Percentiles rank a stretch among this genome's conserved stretches.
Conservation (phyloP, 2,329 filamentous ascomycete genomes). For the Ophiosphaerella narmari region DNA sequence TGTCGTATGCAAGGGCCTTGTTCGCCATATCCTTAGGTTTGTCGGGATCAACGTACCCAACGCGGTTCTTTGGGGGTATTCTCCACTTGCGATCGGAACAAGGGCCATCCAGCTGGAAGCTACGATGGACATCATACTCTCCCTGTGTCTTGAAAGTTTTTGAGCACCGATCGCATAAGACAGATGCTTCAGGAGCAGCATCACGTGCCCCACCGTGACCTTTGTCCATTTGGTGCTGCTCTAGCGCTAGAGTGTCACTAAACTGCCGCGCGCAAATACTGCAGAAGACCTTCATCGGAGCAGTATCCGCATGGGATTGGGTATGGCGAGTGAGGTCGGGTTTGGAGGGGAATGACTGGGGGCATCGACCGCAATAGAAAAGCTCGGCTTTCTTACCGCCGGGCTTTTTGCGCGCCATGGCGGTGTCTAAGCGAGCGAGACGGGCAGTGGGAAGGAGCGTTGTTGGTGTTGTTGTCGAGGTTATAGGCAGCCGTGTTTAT, state of each 20-base stretch:
- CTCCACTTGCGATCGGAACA: constrained; percentile 21
- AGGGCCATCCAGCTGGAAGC: constrained; percentile 6
- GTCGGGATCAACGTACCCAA: constrained; percentile 16
- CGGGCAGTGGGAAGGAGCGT: not conserved
- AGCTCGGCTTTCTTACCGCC: not conserved
- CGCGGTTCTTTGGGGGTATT: not conserved
- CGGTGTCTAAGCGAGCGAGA: not conserved
- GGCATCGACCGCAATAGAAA: constrained; percentile 24
- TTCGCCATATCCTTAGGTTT: constrained; percentile 4
- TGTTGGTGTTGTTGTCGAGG: no score
- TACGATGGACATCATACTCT: constrained; percentile 15
- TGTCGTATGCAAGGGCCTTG: constrained; percentile 4
- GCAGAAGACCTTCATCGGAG: constrained; percentile 8
- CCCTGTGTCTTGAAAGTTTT: constrained; percentile 11
- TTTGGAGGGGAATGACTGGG: constrained; percentile 17
- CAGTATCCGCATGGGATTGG: constrained; percentile 12
- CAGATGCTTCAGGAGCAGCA: not conserved
- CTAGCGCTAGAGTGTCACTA: constrained; percentile 23
- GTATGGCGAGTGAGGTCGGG: constrained; percentile 17
- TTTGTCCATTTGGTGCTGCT: constrained; percentile 17
- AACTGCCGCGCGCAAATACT: constrained; percentile 19
- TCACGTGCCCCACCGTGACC: constrained; percentile 8
- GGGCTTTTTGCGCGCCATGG: not conserved
- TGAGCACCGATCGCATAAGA: constrained; percentile 17
- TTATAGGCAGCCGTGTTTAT: no score